phyloP scores from a whole-genome alignment of 2,329 filamentous ascomycete species.

The Pyricularia grisea region DNA sequence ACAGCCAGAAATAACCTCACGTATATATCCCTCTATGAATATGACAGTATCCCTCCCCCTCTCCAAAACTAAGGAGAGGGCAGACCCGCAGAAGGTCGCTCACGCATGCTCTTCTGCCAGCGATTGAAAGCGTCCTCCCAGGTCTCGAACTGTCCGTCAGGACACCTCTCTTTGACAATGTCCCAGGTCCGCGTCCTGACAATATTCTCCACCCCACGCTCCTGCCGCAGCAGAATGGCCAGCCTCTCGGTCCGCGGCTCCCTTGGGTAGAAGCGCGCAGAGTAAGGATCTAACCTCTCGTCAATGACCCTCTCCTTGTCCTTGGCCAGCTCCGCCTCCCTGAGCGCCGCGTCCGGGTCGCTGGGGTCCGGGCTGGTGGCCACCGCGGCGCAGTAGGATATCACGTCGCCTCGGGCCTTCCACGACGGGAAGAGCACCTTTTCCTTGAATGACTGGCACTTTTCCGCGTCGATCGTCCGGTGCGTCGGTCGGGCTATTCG shows the following conservation, averaged over 20 bases:
- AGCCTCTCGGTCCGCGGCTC: slow-evolving; percentile 76
- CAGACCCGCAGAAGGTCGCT: neutral
- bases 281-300: slow-evolving; percentile 89
- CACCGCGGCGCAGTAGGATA: slow-evolving; percentile 83
- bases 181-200: slow-evolving; percentile 77
- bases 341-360: slow-evolving; percentile 65
- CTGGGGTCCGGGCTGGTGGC: slow-evolving; percentile 81
- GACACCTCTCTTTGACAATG: slow-evolving; percentile 67
- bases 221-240: slow-evolving; percentile 63
- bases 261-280: slow-evolving; percentile 66
- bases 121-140: slow-evolving; percentile 58
- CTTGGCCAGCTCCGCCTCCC: slow-evolving; percentile 60
- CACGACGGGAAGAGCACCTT: slow-evolving; percentile 79
- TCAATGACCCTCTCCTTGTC: slow-evolving; percentile 69
- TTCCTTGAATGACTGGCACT: slow-evolving; percentile 67
- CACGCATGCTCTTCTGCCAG: slow-evolving; percentile 36
- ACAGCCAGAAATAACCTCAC: neutral
- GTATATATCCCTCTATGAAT: neutral
- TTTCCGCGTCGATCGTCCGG: slow-evolving; percentile 45
- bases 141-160: slow-evolving; percentile 35
- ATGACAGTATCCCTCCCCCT: neutral
- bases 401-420: slow-evolving; percentile 71
- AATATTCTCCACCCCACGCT: slow-evolving; percentile 68
- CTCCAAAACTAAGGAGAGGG: neutral
- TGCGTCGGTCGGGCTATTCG: slow-evolving; percentile 42